These are phyloP conservation scores for Ogataea hybrid DNA, from an alignment of 1,139 yeast genomes.

Conservation along the genomic window DNA sequence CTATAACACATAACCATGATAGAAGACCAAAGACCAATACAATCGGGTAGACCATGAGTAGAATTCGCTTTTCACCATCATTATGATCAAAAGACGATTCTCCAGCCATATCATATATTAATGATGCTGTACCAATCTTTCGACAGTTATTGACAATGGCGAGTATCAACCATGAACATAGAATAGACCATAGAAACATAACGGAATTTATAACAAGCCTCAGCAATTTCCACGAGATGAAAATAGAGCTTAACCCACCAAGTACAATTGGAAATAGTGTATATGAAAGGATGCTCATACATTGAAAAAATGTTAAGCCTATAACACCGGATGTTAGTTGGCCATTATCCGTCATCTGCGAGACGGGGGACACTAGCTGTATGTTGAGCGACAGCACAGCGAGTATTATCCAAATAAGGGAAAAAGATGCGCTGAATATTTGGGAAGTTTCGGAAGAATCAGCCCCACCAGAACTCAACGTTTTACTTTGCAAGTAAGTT, in stretches of 20 bases:
- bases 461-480: constrained; percentile 18
- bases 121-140: constrained; percentile 43
- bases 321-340: constrained; percentile 30
- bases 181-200: constrained; percentile 70
- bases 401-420: constrained; percentile 55
- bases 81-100: constrained; percentile 12
- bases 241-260: constrained; percentile 60
- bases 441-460: constrained; percentile 30
- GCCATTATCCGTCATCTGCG: constrained; percentile 29
- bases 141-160: constrained; percentile 34
- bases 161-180: constrained; percentile 42
- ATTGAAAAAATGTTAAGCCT: constrained; percentile 61
- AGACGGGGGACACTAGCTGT: constrained; percentile 53
- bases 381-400: constrained; percentile 60
- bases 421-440: constrained; percentile 65
- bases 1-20: constrained; percentile 77
- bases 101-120: constrained; percentile 15
- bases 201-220: constrained; percentile 52
- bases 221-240: constrained; percentile 52
- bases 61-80: constrained; percentile 51
- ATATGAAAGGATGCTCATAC: constrained; percentile 79
- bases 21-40: constrained; percentile 68
- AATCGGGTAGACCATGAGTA: constrained; percentile 79
- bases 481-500: constrained; percentile 36
- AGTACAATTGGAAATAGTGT: constrained; percentile 74